Conservation (phyloP, 495 filamentous ascomycete species). For the Penicillium psychrofluorescens region DNA sequence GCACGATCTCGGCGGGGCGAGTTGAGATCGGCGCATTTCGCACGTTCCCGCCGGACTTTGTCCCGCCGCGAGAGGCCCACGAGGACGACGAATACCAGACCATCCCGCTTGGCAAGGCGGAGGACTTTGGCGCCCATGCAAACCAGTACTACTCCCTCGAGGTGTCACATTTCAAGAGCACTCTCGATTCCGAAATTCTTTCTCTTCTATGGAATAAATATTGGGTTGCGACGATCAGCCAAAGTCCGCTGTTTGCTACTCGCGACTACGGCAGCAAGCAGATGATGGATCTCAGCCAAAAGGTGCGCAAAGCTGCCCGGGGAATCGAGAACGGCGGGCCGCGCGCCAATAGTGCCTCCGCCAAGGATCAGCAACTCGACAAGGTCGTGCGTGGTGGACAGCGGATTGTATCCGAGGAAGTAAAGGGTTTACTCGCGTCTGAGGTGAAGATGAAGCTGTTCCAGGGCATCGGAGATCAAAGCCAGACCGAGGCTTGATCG, state of each 20-base stretch:
- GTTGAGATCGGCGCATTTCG: slow-evolving; percentile 97
- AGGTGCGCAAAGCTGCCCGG: slow-evolving; percentile 58
- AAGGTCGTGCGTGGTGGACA: slow-evolving; percentile 74
- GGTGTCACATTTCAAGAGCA: slow-evolving; percentile 87
- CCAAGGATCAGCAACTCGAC: slow-evolving; percentile 59
- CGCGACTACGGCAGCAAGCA: slow-evolving; percentile 90
- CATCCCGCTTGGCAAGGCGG: slow-evolving; percentile 84
- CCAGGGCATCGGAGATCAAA: slow-evolving; percentile 44
- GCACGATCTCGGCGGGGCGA: slow-evolving; percentile 88
- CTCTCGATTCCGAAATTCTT: slow-evolving; percentile 76
- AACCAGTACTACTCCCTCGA: slow-evolving; percentile 85
- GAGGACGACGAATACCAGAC: slow-evolving; percentile 47
- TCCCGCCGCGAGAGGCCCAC: slow-evolving; percentile 38
- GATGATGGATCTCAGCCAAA: slow-evolving; percentile 78
- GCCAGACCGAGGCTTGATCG: too few species aligned
- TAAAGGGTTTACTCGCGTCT: slow-evolving; percentile 71
- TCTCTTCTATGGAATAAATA: slow-evolving; percentile 98
- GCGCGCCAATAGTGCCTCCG: slow-evolving; percentile 16
- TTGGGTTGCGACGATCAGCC: slow-evolving; percentile 97
- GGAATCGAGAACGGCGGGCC: slow-evolving; percentile 35
- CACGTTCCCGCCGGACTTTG: slow-evolving; percentile 77
- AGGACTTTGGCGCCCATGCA: slow-evolving; percentile 92
- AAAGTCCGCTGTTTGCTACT: slow-evolving; percentile 85
- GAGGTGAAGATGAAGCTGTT: slow-evolving; percentile 85
- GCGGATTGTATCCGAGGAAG: slow-evolving; percentile 81